Base-by-base conservation (phyloP, 768 basidiomycete species). In the Suillus ampliporus region DNA sequence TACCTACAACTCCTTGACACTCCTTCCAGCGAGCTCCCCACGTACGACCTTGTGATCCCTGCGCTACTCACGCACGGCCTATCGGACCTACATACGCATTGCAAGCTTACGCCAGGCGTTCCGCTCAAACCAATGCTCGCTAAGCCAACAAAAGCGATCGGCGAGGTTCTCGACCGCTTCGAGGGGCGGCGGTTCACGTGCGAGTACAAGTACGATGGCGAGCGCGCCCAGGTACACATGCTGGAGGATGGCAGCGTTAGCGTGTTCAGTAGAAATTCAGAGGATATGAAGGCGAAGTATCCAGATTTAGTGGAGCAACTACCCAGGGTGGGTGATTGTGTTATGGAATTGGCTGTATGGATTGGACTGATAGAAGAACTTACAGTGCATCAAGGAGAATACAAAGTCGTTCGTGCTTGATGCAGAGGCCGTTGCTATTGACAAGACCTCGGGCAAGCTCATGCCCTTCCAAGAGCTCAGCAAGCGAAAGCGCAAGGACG, bases 151-250 rank as follows among this genome's bases (percentile, higher is more conserved):
- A 99, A 99, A 77, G 97, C 97, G 3, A 99, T 99, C 67, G 90
- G 94, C 15, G 97, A 99, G 77, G 97, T 99, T 21, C 84, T 99
- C 23, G 97, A 99, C 77, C 83, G 95, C 61, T 99, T 99, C 71
- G 97, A 99, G 76, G 89, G 88, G 71, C 96, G 95, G 76, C 86
- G 84, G 59, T 99, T 99, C 73, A 98, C 97, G 10, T 99, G 96
- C 78, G 97, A 99, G 79, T 99, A 99, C 78, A 99, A 99, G 76
- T 99, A 99, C 68, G 97, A 99, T 66, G 97, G 97, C 8, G 97
- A 99, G 74, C 89, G 97, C 52, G 97, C 97, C 17, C 96, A 98
- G 80, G 91, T 97, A 3, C 97, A 99, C 76, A 87, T 83, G 71
- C 78, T 95, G 52, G 86, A 88, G 47, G 84, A 94, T 70, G 97